Evolutionary conservation across 1,139 yeast species (phyloP), one percentile per base, ranked within the genome.

Genomic region (Hansenula sp.): DNA sequence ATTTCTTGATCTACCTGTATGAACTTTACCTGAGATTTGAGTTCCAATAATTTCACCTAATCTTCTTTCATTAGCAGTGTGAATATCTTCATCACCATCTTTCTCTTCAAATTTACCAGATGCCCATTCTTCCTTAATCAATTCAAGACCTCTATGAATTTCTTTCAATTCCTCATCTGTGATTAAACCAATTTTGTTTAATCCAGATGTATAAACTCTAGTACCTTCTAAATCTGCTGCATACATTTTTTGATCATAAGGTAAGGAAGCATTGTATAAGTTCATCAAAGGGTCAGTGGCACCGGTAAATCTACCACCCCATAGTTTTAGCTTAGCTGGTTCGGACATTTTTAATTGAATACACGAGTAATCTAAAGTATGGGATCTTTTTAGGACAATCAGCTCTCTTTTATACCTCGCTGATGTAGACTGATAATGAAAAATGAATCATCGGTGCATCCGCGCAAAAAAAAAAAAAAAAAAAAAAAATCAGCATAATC

Each of bases 241-340:
- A 67, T 84, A 92, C 97, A 92, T 92, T 57, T 77, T 82, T 69
- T 90, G 75, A 65, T 92, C 99, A 57, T 92, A 94, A 3, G 98
- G 97, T 51, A 92, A 71, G 2, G 97, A 90, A 2, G 97, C 96
- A 67, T 92, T 94, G 73, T 92, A 92, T 43, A 89, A 72, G 61
- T 92, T 95, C 99, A 92, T 92, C 59, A 92, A 71, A 8, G 99
- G 98, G 56, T 92, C 99, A 20, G 96, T 82, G 49, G 92, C 92
- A 37, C 94, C 97, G 43, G 98, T 92, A 68, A 92, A 92, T 64
- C 99, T 80, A 59, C 99, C 99, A 53, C 99, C 99, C 99, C 99
- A 92, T 51, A 94, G 74, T 64, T 83, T 89, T 44, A 62, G 60
- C 31, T 70, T 77, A 37, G 75, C 66, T 50, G 79, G 78, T 53